Evolutionary conservation across 2,329 filamentous ascomycete species (phyloP).

Genomic region (Colletotrichum euphorbiae): DNA sequence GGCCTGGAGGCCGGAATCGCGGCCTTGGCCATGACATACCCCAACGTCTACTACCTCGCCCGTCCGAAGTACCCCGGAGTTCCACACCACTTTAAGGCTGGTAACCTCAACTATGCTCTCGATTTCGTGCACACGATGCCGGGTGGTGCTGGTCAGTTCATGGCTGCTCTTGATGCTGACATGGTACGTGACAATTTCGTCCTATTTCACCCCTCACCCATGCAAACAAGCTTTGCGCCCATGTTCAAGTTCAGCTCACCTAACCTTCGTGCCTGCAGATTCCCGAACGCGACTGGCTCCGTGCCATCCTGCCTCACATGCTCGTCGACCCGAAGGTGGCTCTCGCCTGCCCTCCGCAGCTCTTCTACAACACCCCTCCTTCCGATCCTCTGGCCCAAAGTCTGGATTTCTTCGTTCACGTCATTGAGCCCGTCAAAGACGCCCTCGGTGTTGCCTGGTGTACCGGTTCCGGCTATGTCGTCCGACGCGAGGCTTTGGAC

Average conservation of each 20-base stretch:
- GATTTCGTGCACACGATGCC: conserved; percentile 62
- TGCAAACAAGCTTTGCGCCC: conserved; percentile 21
- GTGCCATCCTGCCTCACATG: conserved; percentile 69
- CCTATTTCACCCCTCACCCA: background rate
- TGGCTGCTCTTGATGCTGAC: conserved; percentile 74
- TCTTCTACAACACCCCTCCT: conserved; percentile 71
- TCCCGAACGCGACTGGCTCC: conserved; percentile 69
- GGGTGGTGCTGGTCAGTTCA: conserved; percentile 66
- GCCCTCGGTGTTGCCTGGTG: conserved; percentile 70
- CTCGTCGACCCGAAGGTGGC: conserved; percentile 68
- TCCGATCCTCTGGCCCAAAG: conserved; percentile 69
- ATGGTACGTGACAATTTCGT: conserved; percentile 57
- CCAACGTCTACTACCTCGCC: conserved; percentile 65
- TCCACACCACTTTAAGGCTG: conserved; percentile 71
- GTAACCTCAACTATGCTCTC: conserved; percentile 72
- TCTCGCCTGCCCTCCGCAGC: conserved; percentile 70
- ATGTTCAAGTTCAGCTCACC: background rate
- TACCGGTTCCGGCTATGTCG: conserved; percentile 72
- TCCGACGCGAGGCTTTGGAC: conserved; percentile 69
- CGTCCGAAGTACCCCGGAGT: conserved; percentile 61
- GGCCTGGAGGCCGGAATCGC: conserved; percentile 55
- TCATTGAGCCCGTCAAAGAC: conserved; percentile 63
- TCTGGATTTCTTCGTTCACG: conserved; percentile 69
- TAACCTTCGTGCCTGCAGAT: conserved; percentile 54
- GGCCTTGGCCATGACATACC: conserved; percentile 53